Evolutionary conservation across 768 basidiomycete species (phyloP).

Genomic region (Xerocomus spinulosus): DNA sequence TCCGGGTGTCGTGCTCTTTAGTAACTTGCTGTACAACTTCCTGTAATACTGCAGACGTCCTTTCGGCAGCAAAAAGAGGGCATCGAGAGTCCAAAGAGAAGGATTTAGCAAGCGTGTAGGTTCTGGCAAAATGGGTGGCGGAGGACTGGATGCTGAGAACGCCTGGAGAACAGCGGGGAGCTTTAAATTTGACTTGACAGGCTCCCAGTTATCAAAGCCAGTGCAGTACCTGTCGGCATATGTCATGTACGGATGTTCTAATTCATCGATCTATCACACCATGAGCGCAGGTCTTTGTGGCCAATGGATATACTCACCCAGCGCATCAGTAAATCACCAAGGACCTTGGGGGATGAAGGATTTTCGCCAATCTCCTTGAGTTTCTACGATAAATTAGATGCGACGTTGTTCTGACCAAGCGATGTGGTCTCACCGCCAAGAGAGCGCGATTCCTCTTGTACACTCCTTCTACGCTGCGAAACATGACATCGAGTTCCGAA

Average conservation of each 20-base stretch:
- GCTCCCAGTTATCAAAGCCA: conserved; percentile 83
- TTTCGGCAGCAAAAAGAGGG: conserved; percentile 83
- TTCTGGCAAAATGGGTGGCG: conserved; percentile 39
- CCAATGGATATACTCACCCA: conserved; percentile 50
- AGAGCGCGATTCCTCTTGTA: conserved; percentile 89
- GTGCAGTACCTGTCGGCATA: conserved; percentile 68
- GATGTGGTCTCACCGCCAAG: conserved; percentile 47
- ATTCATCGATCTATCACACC: conserved; percentile 73
- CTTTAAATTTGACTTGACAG: conserved; percentile 70
- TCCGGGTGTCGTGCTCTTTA: conserved; percentile 84
- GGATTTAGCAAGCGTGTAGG: conserved; percentile 34
- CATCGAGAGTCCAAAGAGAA: conserved; percentile 76
- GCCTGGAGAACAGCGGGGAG: conserved; percentile 61
- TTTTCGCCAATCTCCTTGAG: conserved; percentile 90
- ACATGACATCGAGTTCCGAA: conserved; percentile 87
- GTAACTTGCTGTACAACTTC: conserved; percentile 78
- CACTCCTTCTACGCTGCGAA: conserved; percentile 85
- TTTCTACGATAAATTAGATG: conserved; percentile 51
- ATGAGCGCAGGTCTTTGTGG: conserved; percentile 16
- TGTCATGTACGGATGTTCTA: conserved; percentile 78
- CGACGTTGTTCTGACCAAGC: not conserved
- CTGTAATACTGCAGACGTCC: conserved; percentile 85
- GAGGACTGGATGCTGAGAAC: conserved; percentile 65
- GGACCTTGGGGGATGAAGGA: conserved; percentile 87
- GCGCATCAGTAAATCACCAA: conserved; percentile 94